Evolutionary conservation across 768 basidiomycete genomes (phyloP).

Genomic region (Sarcodon sp.): DNA sequence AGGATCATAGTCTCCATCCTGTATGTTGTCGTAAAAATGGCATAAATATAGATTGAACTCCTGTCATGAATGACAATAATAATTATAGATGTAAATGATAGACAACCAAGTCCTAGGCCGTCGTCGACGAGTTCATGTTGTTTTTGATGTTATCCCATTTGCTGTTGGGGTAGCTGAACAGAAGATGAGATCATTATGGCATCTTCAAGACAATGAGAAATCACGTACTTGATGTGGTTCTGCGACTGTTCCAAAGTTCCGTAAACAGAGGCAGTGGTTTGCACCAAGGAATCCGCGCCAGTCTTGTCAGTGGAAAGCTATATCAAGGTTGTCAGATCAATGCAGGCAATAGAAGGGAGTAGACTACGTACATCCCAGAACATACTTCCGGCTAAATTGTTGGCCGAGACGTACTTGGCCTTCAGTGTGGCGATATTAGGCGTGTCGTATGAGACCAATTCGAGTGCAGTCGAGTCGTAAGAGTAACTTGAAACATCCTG

Average conservation of each 20-base stretch:
- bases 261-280: conserved; percentile 29
- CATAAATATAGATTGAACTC: too few species aligned
- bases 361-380: conserved; percentile 43
- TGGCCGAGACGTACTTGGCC: conserved; percentile 48
- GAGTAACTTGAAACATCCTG: conserved; percentile 63
- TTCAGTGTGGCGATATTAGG: conserved; percentile 56
- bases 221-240: conserved; percentile 46
- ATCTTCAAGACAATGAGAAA: not conserved
- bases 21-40: too few species aligned
- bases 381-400: conserved; percentile 58
- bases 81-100: too few species aligned
- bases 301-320: conserved; percentile 48
- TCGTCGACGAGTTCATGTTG: conserved; percentile 34
- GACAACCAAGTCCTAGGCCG: not conserved
- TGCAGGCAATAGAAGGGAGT: not conserved
- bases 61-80: too few species aligned
- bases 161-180: conserved; percentile 45
- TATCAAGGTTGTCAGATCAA: too few species aligned
- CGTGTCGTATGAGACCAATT: conserved; percentile 69
- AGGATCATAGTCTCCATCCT: too few species aligned
- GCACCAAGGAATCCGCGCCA: conserved; percentile 45
- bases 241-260: conserved; percentile 46
- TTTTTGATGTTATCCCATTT: conserved; percentile 59
- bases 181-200: not conserved
- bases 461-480: conserved; percentile 51